phyloP scores from a whole-genome alignment of 768 basidiomycete species.

The Baorangia bicolor region DNA sequence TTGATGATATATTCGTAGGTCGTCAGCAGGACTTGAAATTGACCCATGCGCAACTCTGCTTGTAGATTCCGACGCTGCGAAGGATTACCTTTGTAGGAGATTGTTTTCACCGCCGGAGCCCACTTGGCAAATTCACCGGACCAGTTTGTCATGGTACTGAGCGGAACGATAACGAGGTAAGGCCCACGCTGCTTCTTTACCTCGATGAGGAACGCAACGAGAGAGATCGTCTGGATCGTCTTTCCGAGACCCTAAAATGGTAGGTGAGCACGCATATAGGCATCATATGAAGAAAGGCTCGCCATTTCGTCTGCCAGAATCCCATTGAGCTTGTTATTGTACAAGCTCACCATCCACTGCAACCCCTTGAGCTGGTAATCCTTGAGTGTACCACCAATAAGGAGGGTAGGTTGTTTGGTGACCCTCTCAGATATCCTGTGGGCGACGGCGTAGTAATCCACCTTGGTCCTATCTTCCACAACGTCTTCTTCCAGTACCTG shows the following conservation, averaged over 20 bases:
- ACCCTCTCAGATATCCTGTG: conserved; percentile 90
- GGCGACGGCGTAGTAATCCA: conserved; percentile 96
- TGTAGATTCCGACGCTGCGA: conserved; percentile 76
- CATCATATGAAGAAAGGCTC: conserved; percentile 15
- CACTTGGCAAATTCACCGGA: conserved; percentile 96
- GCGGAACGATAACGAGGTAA: conserved; percentile 92
- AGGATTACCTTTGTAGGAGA: conserved; percentile 94
- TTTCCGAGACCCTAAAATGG: conserved; percentile 81
- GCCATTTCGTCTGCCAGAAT: conserved; percentile 96
- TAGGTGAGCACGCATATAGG: conserved; percentile 9
- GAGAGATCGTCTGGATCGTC: conserved; percentile 92
- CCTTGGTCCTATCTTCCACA: conserved; percentile 66
- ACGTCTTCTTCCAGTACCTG: conserved; percentile 60
- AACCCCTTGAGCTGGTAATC: conserved; percentile 94
- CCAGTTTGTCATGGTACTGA: conserved; percentile 98
- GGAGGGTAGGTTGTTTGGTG: conserved; percentile 64
- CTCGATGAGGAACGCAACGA: conserved; percentile 94
- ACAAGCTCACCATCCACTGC: conserved; percentile 98
- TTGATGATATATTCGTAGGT: conserved; percentile 99
- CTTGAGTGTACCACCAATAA: conserved; percentile 87
- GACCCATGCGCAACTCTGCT: conserved; percentile 68
- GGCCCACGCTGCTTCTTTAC: conserved; percentile 88
- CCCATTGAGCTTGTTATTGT: conserved; percentile 94
- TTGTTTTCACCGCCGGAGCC: conserved; percentile 77
- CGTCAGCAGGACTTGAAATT: conserved; percentile 91